Evolutionary conservation across 192 early-diverging fungal genomes (phyloP), one percentile per base, ranked within the genome.

Genomic region (Linnemannia schmuckeri): DNA sequence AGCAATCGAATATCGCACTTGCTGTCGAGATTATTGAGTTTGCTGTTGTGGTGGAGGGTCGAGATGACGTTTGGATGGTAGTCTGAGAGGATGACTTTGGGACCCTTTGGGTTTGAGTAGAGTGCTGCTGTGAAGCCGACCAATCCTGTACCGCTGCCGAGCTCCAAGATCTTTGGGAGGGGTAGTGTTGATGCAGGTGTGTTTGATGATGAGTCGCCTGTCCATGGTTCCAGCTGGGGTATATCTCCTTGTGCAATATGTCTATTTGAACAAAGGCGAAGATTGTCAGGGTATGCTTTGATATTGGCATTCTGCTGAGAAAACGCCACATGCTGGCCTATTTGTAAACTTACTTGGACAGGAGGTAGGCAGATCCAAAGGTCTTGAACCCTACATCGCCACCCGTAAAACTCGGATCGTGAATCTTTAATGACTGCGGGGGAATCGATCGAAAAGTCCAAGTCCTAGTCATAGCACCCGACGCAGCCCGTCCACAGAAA

Each of bases 351-450:
- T 89, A 92, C 91, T 89, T 92, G 70, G 90, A 90, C 70, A 92
- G 71, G 15, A 92, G 72, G 15, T 90, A 90, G 1, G 91, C 90
- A 27, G 91, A 89, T 70, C 91, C 91, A 89, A 90, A 92, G 8
- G 91, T 92, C 71, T 92, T 92, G 77, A 92, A 92, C 24, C 91
- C 91, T 37, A 92, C 77, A 82, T 92, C 91, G 27, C 90, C 89
- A 15, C 83, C 91, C 18, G 85, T 87, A 61, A 88, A 90, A 40
- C 89, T 89, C 6, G 91, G 91, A 74, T 92, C 91, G 70, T 92
- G 91, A 70, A 92, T 81, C 72, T 87, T 75, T 0, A 87, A 66
- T 0, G 85, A 87, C 30, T 78, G 79, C 0, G 85, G 85, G 0
- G 79, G 85, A 0, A 22, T 55, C 2, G 85, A 78, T 20, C 78